These are phyloP conservation scores for Ascochyta rabiei DNA, from an alignment of 2,329 filamentous ascomycete species.

Conservation along the genomic window DNA sequence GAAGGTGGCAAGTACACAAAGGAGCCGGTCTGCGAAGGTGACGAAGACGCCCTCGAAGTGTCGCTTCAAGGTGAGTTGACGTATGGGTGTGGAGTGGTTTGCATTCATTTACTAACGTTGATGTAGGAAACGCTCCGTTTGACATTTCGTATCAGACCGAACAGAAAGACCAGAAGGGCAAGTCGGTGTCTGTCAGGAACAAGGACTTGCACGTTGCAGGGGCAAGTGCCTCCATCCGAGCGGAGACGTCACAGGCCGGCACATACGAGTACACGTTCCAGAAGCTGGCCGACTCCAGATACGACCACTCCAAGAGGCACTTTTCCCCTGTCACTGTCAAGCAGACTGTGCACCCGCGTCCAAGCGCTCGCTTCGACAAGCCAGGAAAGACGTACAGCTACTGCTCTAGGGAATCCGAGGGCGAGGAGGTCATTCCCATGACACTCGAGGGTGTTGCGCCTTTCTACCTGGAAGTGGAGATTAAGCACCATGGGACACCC, in stretches of 20 bases:
- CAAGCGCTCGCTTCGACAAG: conserved; percentile 79
- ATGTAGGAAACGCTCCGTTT: conserved; percentile 75
- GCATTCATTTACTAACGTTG: conserved; percentile 27
- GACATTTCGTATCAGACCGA: conserved; percentile 81
- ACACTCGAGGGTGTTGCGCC: conserved; percentile 81
- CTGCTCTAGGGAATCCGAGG: conserved; percentile 81
- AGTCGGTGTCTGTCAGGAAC: conserved; percentile 62
- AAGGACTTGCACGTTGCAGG: conserved; percentile 79
- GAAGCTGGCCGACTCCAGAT: conserved; percentile 82
- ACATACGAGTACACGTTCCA: conserved; percentile 85
- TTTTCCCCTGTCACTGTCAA: conserved; percentile 72
- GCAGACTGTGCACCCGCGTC: conserved; percentile 84
- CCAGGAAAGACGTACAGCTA: conserved; percentile 95
- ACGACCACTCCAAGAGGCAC: conserved; percentile 72
- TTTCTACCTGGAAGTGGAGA: conserved; percentile 88
- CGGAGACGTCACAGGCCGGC: conserved; percentile 86
- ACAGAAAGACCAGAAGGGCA: conserved; percentile 69
- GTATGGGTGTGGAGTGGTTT: conserved; percentile 25
- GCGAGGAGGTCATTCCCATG: conserved; percentile 87
- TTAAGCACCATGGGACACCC: conserved; percentile 85
- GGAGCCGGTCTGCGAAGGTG: conserved; percentile 88
- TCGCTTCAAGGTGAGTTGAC: conserved; percentile 69
- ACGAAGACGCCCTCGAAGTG: conserved; percentile 87
- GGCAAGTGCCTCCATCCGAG: conserved; percentile 75
- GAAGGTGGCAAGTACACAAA: conserved; percentile 68